Conservation (phyloP, 176 grass and related monocot genomes). For the Raddia distichophylla region DNA sequence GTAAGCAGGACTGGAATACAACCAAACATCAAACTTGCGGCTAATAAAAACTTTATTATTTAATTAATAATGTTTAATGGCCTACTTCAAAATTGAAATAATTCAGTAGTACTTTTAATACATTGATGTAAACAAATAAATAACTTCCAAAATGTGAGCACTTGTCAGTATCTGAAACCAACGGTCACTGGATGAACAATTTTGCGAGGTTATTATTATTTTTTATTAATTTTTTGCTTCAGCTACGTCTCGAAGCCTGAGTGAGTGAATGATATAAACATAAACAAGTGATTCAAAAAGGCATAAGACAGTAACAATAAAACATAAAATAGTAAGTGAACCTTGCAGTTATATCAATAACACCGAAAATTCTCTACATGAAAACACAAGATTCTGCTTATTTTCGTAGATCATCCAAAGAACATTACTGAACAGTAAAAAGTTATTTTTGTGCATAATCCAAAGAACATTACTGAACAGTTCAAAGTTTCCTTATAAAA, state of each 20-base stretch:
- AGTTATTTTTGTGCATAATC: not conserved
- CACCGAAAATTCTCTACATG: not conserved
- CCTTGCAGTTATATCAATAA: not conserved
- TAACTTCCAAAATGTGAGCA: not conserved
- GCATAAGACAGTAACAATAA: not conserved
- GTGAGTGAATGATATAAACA: not conserved
- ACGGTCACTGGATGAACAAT: not conserved
- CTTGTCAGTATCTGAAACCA: constrained; percentile 5
- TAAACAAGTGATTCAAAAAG: constrained; percentile 12
- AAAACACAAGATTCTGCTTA: not conserved
- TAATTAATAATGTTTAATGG: not conserved
- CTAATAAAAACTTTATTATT: not conserved
- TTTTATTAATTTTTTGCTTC: not conserved
- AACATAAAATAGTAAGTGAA: not conserved
- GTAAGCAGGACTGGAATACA: not conserved
- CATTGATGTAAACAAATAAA: not conserved
- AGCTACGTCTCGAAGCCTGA: not conserved
- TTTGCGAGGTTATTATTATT: too few relatives aligned
- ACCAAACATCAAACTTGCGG: not conserved
- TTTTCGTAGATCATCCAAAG: not conserved
- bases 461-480: not conserved
- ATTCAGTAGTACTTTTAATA: not conserved
- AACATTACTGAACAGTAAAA: not conserved
- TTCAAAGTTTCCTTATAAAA: not conserved
- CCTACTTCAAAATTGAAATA: not conserved